Evolutionary conservation across 106 monocot species (phyloP).

Genomic region (Acorus gramineus): DNA sequence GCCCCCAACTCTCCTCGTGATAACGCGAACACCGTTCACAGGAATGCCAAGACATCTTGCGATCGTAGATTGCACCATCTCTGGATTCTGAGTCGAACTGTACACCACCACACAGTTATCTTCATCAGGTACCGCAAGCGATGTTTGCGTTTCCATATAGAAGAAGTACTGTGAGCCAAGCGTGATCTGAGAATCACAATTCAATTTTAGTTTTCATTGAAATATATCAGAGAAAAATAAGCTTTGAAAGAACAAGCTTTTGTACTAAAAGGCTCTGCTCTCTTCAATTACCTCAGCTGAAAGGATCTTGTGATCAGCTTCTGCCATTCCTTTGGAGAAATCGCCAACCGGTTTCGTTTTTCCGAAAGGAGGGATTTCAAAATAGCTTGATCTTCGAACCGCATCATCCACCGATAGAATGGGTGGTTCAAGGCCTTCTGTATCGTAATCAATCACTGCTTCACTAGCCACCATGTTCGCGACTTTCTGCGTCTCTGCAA

Average conservation of each 20-base stretch:
- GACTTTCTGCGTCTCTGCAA: conserved; percentile 56
- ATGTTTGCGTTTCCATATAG: conserved; percentile 79
- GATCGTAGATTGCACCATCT: conserved; percentile 37
- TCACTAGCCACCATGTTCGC: conserved; percentile 51
- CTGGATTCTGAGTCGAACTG: conserved; percentile 51
- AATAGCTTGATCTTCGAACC: conserved; percentile 50
- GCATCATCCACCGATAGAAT: conserved; percentile 78
- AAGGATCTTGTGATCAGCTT: conserved; percentile 67
- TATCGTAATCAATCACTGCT: conserved; percentile 34
- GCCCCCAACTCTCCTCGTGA: conserved; percentile 84
- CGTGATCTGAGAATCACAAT: conserved; percentile 29
- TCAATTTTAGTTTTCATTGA: too few relatives aligned
- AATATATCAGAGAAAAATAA: too few relatives aligned
- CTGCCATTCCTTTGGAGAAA: conserved; percentile 62
- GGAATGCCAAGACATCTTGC: conserved; percentile 76
- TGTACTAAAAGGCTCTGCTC: too few relatives aligned
- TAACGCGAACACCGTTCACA: conserved; percentile 66
- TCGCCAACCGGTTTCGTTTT: conserved; percentile 46
- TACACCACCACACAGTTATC: conserved; percentile 78
- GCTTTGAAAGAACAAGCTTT: too few relatives aligned
- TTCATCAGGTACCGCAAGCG: conserved; percentile 78
- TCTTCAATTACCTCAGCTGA: conserved; percentile 14
- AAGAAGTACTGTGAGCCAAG: conserved; percentile 76
- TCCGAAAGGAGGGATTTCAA: conserved; percentile 37
- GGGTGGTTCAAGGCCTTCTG: conserved; percentile 31